These are phyloP conservation scores for Hordeum vulgare DNA, from an alignment of 176 grass and related monocot genomes.

Conservation along the genomic window DNA sequence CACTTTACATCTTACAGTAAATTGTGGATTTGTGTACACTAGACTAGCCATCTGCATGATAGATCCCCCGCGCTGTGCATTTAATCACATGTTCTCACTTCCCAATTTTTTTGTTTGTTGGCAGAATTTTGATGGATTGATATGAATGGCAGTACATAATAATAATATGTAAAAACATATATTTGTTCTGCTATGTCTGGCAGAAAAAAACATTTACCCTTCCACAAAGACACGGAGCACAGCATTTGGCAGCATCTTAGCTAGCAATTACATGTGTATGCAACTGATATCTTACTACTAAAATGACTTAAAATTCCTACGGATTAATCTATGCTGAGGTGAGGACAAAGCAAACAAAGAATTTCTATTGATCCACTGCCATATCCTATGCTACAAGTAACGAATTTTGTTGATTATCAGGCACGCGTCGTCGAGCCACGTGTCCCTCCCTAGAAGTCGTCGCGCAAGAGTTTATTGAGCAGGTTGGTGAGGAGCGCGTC, in stretches of 20 bases:
- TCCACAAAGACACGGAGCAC: not conserved
- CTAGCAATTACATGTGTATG: not conserved
- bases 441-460: slow-evolving; percentile 35
- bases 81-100: not conserved
- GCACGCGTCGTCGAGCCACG: not conserved
- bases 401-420: not conserved
- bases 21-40: too few relatives aligned
- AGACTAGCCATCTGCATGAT: too few relatives aligned
- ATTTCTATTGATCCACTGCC: not conserved
- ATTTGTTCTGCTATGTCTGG: not conserved
- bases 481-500: slow-evolving; percentile 56
- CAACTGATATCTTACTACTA: not conserved
- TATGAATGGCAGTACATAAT: not conserved
- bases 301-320: not conserved
- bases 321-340: not conserved
- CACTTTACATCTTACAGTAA: too few relatives aligned
- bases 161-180: not conserved
- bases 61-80: too few relatives aligned
- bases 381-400: not conserved
- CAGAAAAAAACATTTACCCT: not conserved
- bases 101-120: not conserved
- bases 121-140: not conserved
- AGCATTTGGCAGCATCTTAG: slow-evolving; percentile 1
- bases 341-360: slow-evolving; percentile 13
- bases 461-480: slow-evolving; percentile 61